phyloP scores from a whole-genome alignment of 257 asterid species.

The Nicotiana tabacum region DNA sequence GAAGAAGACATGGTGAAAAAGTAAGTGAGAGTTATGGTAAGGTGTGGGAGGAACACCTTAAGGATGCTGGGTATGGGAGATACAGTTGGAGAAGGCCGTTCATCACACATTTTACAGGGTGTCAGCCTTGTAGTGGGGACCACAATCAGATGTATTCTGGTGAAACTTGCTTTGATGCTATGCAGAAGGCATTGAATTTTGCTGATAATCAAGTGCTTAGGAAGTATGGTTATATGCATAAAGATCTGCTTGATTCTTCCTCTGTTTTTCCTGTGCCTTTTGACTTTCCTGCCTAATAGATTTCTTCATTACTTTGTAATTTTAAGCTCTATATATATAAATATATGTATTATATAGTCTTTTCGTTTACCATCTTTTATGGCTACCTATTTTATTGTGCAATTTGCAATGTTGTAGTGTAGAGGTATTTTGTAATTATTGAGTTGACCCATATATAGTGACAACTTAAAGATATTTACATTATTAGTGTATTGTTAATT shows the following conservation, averaged over 20 bases:
- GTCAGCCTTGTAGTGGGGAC: slow-evolving; percentile 95
- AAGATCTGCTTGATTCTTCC: slow-evolving; percentile 57
- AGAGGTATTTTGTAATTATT: neutral
- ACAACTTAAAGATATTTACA: neutral
- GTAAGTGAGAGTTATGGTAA: slow-evolving; percentile 51
- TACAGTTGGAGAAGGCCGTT: slow-evolving; percentile 88
- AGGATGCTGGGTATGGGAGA: slow-evolving; percentile 66
- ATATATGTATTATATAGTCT: neutral
- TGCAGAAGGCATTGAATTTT: slow-evolving; percentile 71
- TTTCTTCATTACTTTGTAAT: neutral
- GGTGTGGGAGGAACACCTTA: slow-evolving; percentile 66
- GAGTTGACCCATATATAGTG: neutral
- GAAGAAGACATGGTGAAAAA: slow-evolving; percentile 80
- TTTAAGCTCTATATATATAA: neutral
- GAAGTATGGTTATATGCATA: slow-evolving; percentile 69
- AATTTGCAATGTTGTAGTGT: neutral
- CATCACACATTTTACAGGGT: slow-evolving; percentile 93
- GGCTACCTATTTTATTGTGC: neutral
- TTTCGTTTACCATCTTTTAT: neutral
- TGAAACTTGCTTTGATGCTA: slow-evolving; percentile 60
- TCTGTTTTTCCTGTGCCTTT: slow-evolving; percentile 63
- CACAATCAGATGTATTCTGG: slow-evolving; percentile 87
- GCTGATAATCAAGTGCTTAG: slow-evolving; percentile 94
- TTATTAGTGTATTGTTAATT: neutral
- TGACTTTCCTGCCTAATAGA: slow-evolving; percentile 55